phyloP scores from a whole-genome alignment of 176 grass and related monocot species.

The Juncus inflexus region DNA sequence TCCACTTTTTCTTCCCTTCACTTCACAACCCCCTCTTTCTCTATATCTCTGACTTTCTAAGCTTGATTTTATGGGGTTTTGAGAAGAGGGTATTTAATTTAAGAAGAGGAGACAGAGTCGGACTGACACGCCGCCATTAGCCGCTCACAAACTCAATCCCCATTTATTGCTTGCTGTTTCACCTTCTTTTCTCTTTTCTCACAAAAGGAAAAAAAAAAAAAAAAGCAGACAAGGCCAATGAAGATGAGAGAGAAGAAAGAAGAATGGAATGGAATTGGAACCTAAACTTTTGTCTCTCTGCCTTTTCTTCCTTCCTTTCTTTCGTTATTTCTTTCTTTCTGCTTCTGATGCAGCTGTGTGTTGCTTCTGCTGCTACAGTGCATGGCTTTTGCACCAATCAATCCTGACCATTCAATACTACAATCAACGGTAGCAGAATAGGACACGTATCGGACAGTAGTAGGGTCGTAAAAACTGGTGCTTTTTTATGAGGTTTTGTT shows the following conservation, averaged over 20 bases:
- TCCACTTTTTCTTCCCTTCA: slow-evolving; percentile 8
- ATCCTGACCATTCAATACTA: background rate
- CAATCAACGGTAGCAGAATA: background rate
- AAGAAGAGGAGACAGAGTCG: slow-evolving; percentile 68
- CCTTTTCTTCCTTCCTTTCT: background rate
- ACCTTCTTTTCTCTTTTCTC: background rate
- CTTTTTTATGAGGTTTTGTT: slow-evolving; percentile 16
- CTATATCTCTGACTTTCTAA: background rate
- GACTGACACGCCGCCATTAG: slow-evolving; percentile 96
- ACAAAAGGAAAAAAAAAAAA: slow-evolving; percentile 21
- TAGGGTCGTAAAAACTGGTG: slow-evolving; percentile 13
- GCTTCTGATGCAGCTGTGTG: slow-evolving; percentile 12
- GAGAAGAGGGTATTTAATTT: slow-evolving; percentile 54
- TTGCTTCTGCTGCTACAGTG: background rate
- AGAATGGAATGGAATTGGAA: slow-evolving; percentile 32
- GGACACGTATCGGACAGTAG: background rate
- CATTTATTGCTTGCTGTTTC: slow-evolving; percentile 56
- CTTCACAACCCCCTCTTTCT: background rate
- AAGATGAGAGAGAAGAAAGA: slow-evolving; percentile 20
- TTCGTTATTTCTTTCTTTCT: slow-evolving; percentile 1
- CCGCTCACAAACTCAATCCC: slow-evolving; percentile 58
- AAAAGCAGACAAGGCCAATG: slow-evolving; percentile 12
- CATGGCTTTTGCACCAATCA: background rate
- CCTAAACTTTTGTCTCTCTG: slow-evolving; percentile 31
- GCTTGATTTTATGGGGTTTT: slow-evolving; percentile 18